Base-by-base conservation (phyloP, 1,139 yeast genomes). In the Ogataea hybrid region DNA sequence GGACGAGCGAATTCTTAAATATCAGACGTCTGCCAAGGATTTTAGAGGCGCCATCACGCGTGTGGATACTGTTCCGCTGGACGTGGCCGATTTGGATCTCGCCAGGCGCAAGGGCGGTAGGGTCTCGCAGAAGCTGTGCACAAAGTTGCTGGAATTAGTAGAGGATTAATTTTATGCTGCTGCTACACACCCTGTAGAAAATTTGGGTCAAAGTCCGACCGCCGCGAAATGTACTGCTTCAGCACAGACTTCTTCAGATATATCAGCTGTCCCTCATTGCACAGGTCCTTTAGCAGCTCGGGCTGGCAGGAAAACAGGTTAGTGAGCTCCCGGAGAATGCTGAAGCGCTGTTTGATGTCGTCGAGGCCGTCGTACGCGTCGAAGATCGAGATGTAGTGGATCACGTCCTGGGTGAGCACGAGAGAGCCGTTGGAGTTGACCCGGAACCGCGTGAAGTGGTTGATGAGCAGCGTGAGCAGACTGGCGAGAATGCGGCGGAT, bases 341-440 rank as follows among this genome's bases (percentile, higher is more conserved):
- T 79, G 65, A 85, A 88, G 42, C 77, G 75, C 31, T 80, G 85
- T n/a, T 82, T 71, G 29, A 89, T 67, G 41, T 77, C 81, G 2
- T 73, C 71, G 22, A 85, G 70, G 5, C 70, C 71, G 92, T 95
- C 50, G 18, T 52, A 48, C 18, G 68, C 71, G 47, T 84, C 94
- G 40, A 90, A 76, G 0, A 78, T 73, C 14, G 81, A 75, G 58
- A 87, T 94, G 58, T 84, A 88, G 28, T 86, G 76, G 34, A 86
- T 84, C 6, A 86, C 80, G 64, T 90, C 97, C 50, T 84, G 84
- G 1, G 96, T 84, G n/a, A 87, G 74, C 14, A 84, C 78, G 44
- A 84, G 73, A 21, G 96, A 96, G 39, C 97, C 97, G 9, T 82
- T 76, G 3, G 89, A 80, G 53, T 79, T 86, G 46, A 89, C 87